Base-by-base conservation (phyloP, 345 rosid genomes). In the Arabidopsis arenosa region DNA sequence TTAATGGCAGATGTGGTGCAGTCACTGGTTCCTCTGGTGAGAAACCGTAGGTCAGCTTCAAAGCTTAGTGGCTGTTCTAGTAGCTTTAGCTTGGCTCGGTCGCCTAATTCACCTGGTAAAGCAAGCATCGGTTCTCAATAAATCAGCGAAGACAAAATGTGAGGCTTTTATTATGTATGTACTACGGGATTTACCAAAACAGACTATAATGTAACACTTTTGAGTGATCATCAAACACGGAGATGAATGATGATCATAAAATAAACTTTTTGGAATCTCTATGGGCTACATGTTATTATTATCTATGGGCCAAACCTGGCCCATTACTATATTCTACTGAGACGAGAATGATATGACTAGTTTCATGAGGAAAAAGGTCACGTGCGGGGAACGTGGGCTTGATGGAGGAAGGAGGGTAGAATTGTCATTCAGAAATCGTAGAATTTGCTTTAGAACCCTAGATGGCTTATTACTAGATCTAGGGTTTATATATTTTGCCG, bases 1-100 rank as follows among this genome's bases (percentile, higher is more conserved):
- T 68, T 94, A 53, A 92, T 94, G 97, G 97, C 99, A 6, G 97
- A 92, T 63, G 96, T 92, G 7, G 97, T 92, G 76, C 92, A 92
- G 80, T 95, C 97, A 6, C 80, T 92, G 30, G 87, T 88, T 47
- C 98, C 97, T 0, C 75, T 95, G 65, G 91, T 86, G 62, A 93
- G 85, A 84, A 66, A 74, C 66, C 90, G 88, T 65, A 80, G 88
- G 61, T 80, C 90, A 70, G 70, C 75, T 13, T 74, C 92, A 41
- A 89, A 87, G 81, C 61, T 56, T 9, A 86, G 87, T 59, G 81
- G 82, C 71, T 81, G 83, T 79, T 85, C 89, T 5, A 81, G 87
- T 10, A 82, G 87, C 80, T 82, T 82, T 71, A 84, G 83, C 56
- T 76, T 80, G 17, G 73, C 80, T 11, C 73, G 84, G 70, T 88